Evolutionary conservation across 371 early-diverging fungal genomes (phyloP).

Genomic region (Mortierella sp.): DNA sequence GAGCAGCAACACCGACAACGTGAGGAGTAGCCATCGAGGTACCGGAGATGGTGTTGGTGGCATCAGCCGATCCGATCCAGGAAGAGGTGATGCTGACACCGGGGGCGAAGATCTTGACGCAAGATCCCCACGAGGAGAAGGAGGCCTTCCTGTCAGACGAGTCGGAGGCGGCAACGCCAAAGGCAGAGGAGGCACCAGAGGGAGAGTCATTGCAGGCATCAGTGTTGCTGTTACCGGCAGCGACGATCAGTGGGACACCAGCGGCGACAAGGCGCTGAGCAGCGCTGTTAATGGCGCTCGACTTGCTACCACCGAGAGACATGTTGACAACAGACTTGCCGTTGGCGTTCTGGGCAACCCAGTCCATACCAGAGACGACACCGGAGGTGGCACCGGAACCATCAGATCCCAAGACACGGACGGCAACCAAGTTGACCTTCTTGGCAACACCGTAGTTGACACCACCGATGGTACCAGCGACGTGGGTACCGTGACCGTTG

Average conservation of each 20-base stretch:
- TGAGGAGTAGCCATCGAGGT: constrained; percentile 84
- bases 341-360: constrained; percentile 59
- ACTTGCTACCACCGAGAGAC: constrained; percentile 79
- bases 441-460: constrained; percentile 87
- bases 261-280: constrained; percentile 63
- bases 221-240: constrained; percentile 91
- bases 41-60: constrained; percentile 49
- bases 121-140: constrained; percentile 48
- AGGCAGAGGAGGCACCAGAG: constrained; percentile 75
- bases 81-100: constrained; percentile 49
- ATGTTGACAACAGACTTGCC: constrained; percentile 68
- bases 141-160: constrained; percentile 38
- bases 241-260: constrained; percentile 66
- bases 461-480: constrained; percentile 77
- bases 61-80: constrained; percentile 27
- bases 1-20: constrained; percentile 80
- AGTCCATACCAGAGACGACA: constrained; percentile 81
- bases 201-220: constrained; percentile 88
- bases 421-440: constrained; percentile 80
- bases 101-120: constrained; percentile 55
- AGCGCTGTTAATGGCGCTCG: constrained; percentile 74
- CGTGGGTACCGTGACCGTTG: constrained; percentile 79
- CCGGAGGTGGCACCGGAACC: constrained; percentile 75
- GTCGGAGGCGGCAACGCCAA: constrained; percentile 90
- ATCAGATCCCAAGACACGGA: constrained; percentile 81